Evolutionary conservation across 1,139 yeast genomes (phyloP).

Genomic region (Geotrichum klebahnii): DNA sequence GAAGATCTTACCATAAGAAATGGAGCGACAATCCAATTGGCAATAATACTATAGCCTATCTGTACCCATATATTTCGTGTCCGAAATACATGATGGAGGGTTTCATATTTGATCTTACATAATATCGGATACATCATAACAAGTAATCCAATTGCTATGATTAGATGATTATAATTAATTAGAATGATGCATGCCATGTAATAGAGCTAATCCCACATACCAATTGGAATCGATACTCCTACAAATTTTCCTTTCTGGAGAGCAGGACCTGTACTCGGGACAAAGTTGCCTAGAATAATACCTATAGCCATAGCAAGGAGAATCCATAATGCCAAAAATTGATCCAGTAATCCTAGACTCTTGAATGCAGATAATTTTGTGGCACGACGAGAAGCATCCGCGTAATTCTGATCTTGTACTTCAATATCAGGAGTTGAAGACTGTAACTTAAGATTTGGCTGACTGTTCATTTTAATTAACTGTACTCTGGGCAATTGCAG

Average conservation of each 20-base stretch:
- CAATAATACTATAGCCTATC: slow-evolving; percentile 43
- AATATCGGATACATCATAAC: slow-evolving; percentile 60
- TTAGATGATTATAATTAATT: not conserved
- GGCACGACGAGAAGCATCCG: too few relatives aligned
- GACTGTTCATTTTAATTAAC: too few relatives aligned
- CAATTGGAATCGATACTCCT: slow-evolving; percentile 44
- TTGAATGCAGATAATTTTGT: slow-evolving; percentile 13
- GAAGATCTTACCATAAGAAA: slow-evolving; percentile 46
- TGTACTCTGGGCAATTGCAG: too few relatives aligned
- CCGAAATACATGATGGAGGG: slow-evolving; percentile 32
- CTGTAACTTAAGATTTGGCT: too few relatives aligned
- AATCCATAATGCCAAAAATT: slow-evolving; percentile 35
- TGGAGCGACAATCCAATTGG: slow-evolving; percentile 59
- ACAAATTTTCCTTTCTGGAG: slow-evolving; percentile 32
- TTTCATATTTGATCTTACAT: slow-evolving; percentile 53
- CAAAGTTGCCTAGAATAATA: slow-evolving; percentile 35
- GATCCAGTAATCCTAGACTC: slow-evolving; percentile 28
- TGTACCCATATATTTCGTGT: slow-evolving; percentile 37
- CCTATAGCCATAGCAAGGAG: slow-evolving; percentile 36
- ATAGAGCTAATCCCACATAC: not conserved
- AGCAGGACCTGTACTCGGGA: slow-evolving; percentile 29
- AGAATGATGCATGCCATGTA: not conserved
- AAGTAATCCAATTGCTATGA: slow-evolving; percentile 47
- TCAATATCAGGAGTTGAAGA: too few relatives aligned
- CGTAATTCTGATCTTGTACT: too few relatives aligned